Conservation (phyloP, 305 asterid species). For the Vinca major region DNA sequence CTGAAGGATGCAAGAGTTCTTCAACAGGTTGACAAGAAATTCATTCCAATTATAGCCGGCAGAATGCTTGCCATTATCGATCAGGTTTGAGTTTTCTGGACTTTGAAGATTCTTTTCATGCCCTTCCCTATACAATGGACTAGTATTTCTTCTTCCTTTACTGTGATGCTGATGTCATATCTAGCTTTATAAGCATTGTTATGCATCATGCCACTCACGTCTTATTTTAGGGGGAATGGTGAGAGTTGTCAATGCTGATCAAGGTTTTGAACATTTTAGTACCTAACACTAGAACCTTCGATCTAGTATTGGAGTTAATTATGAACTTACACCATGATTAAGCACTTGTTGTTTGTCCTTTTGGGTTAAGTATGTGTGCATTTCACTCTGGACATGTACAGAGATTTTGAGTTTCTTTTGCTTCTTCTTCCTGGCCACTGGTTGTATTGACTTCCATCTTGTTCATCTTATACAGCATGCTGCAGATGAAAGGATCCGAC, state of each 20-base stretch:
- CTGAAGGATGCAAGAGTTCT: constrained; percentile 76
- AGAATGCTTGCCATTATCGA: constrained; percentile 69
- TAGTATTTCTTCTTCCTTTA: constrained; percentile 3
- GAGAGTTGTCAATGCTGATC: not conserved
- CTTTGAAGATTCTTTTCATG: not conserved
- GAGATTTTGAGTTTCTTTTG: constrained; percentile 13
- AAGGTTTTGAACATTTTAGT: not conserved
- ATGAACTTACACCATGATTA: not conserved
- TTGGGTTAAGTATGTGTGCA: not conserved
- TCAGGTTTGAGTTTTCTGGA: constrained; percentile 43
- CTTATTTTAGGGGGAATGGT: not conserved
- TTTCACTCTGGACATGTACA: constrained; percentile 7
- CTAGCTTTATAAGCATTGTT: not conserved
- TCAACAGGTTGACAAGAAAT: constrained; percentile 87
- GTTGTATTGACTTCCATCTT: constrained; percentile 15
- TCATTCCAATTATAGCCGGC: constrained; percentile 78
- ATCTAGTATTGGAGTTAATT: not conserved
- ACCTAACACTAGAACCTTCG: not conserved
- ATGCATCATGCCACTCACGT: not conserved
- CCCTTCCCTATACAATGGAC: not conserved
- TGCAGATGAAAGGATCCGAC: constrained; percentile 92
- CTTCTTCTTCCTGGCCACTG: constrained; percentile 15
- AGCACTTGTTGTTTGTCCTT: not conserved
- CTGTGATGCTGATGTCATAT: not conserved
- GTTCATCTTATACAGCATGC: constrained; percentile 66